Evolutionary conservation across 2,329 filamentous ascomycete species (phyloP), one percentile per base, ranked within the genome.

Genomic region (Arthrobotrys entomopaga): DNA sequence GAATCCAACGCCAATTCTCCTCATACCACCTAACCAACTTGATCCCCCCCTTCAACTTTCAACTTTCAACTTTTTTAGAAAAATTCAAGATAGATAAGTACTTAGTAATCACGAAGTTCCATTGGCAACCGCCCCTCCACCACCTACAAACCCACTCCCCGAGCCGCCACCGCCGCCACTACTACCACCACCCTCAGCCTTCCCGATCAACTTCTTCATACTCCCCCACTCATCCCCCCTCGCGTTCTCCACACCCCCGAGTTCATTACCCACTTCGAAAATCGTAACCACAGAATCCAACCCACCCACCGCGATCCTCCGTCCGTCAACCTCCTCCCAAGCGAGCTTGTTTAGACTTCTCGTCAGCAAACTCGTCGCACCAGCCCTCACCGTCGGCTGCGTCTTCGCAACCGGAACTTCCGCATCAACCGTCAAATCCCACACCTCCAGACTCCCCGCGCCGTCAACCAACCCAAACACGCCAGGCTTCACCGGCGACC

Each of bases 391-490:
- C 79, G 81, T 59, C 0, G 93, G 93, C 59, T 87, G 87, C 77
- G 93, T 90, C 77, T 90, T 90, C 57, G 92, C 91, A 0, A 96
- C 88, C 0, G 95, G 95, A 53, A 98, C 92, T 82, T 99, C 95
- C 0, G 91, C 93, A 82, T 97, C 93, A 19, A 93, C 87, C 11
- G 91, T 94, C 59, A 99, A 87, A 80, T 99, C 96, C 92, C 95
- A 99, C 57, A 99, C 86, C 82, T 99, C 96, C 16, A 99, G 85
- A 82, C 89, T 91, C 29, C 95, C 96, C 1, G 91, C 92, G 38
- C 95, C 95, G 78, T 99, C 96, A 1, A 98, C 95, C 19, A 96
- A 88, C 0, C 92, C 92, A 82, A 99, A 99, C 7, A 99, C 91
- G 42, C 93, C 93, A 0, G 95, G 95, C 81, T 95, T 94, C 77